Evolutionary conservation across 2,329 filamentous ascomycete genomes (phyloP), one percentile per base, ranked within the genome.

Genomic region (Venturia asperata): DNA sequence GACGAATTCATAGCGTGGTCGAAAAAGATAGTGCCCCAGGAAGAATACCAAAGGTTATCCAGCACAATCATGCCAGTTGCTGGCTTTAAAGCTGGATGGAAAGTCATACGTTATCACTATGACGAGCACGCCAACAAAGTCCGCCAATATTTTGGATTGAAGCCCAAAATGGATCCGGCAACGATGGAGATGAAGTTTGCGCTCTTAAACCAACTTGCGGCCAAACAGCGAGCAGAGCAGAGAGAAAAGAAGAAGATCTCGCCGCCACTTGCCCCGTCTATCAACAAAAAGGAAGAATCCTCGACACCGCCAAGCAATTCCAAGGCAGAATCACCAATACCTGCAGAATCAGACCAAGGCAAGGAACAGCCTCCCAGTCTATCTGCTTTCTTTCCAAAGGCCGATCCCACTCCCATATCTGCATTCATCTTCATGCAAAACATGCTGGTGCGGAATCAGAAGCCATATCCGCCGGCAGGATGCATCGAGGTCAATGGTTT

Each of bases 401-500:
- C 34, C 19, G 64, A 61, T 13, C 41, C 27, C 2, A 19, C 17
- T n/a, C 55, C 64, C 24, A 21, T 63, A 10, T 56, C 61, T 17
- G 27, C 55, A 21, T 39, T 5, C 21, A 27, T 61, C 24, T 66
- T 66, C 66, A 21, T 65, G 62, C 61, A 34, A 15, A 56, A 52
- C 10, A 19, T 62, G 39, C 39, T 24, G 34, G 60, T 66, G 19
- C 63, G 45, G 27, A 17, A 45, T 5, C 24, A 15, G 43, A 66
- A 52, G 21, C 64, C 70, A 7, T 73, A 77, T 43, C 70, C 76
- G 0, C 79, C 80, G 5, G 74, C 79, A 15, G 81, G 81, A 3
- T 75, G 73, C 3, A 75, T 82, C 63, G 66, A 77, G 0, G 75
- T 82, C 15, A 71, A 73, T 1, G 81, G 80, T 4, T 65, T 81